phyloP scores from a whole-genome alignment of 225 moss, liverwort and hornwort genomes.

The Lunularia cruciata region DNA sequence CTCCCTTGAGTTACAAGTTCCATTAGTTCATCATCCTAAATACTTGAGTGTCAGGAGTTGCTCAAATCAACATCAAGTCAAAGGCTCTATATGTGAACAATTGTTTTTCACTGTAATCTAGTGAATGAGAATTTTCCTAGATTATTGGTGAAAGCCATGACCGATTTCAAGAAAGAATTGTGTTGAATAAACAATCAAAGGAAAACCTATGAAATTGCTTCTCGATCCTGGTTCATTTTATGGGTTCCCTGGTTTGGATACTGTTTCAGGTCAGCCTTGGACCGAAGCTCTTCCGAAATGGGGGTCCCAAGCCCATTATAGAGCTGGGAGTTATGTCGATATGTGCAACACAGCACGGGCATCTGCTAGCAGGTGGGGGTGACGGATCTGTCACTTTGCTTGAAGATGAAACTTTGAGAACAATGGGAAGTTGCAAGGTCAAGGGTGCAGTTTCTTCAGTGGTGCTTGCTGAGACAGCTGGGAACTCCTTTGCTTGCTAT shows the following conservation, averaged over 20 bases:
- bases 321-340: conserved; percentile 73
- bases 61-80: too few species aligned
- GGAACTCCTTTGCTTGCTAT: conserved; percentile 76
- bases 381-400: conserved; percentile 81
- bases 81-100: too few species aligned
- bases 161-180: too few species aligned
- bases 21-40: too few species aligned
- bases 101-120: too few species aligned
- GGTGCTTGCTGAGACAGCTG: conserved; percentile 50
- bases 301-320: conserved; percentile 61
- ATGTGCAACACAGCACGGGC: conserved; percentile 66
- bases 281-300: conserved; percentile 73
- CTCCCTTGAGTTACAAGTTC: neutral
- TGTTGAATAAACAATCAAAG: too few species aligned
- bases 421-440: conserved; percentile 56
- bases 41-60: too few species aligned
- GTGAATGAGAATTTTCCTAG: too few species aligned
- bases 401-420: conserved; percentile 58
- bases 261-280: conserved; percentile 69
- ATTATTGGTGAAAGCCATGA: too few species aligned
- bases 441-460: conserved; percentile 70
- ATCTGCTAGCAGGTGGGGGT: conserved; percentile 79
- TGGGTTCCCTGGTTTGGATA: neutral
- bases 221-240: too few species aligned
- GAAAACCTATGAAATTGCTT: too few species aligned